Conservation (phyloP, 148 eudicot species). For the Linanthus parryae region DNA sequence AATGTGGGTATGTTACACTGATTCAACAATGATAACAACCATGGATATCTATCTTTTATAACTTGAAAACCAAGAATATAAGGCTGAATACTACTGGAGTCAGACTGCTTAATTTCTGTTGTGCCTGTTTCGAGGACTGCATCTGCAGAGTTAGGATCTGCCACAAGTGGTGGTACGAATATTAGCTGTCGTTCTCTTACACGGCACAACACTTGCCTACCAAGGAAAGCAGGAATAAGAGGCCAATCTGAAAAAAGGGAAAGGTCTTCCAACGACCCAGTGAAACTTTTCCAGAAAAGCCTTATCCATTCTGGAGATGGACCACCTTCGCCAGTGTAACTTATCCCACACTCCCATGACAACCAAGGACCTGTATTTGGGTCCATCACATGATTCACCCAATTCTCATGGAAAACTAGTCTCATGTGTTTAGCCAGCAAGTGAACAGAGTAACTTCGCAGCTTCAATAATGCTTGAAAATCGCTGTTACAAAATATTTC, state of each 20-base stretch:
- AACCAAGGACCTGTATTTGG: constrained; percentile 90
- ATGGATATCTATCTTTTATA: constrained; percentile 57
- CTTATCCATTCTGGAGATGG: constrained; percentile 94
- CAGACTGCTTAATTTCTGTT: constrained; percentile 25
- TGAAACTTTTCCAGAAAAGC: constrained; percentile 84
- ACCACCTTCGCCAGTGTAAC: constrained; percentile 58
- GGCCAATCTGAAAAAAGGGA: constrained; percentile 94
- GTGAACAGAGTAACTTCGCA: constrained; percentile 58
- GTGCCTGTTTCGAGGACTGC: constrained; percentile 17
- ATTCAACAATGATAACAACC: constrained; percentile 77
- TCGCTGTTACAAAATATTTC: constrained; percentile 40
- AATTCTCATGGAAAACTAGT: constrained; percentile 69
- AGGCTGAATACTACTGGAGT: constrained; percentile 38
- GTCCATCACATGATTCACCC: constrained; percentile 79
- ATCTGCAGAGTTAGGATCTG: constrained; percentile 21
- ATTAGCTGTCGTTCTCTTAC: constrained; percentile 77
- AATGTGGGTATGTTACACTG: constrained; percentile 86
- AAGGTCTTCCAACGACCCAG: constrained; percentile 69
- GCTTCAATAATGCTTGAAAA: constrained; percentile 56
- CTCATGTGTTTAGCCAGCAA: constrained; percentile 72
- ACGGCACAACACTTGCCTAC: constrained; percentile 91
- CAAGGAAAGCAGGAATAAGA: constrained; percentile 92
- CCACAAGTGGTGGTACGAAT: constrained; percentile 63
- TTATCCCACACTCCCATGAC: constrained; percentile 72
- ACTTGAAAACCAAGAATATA: constrained; percentile 44